Evolutionary conservation across 495 filamentous ascomycete genomes (phyloP).

Genomic region (Aeminium ludgeri): DNA sequence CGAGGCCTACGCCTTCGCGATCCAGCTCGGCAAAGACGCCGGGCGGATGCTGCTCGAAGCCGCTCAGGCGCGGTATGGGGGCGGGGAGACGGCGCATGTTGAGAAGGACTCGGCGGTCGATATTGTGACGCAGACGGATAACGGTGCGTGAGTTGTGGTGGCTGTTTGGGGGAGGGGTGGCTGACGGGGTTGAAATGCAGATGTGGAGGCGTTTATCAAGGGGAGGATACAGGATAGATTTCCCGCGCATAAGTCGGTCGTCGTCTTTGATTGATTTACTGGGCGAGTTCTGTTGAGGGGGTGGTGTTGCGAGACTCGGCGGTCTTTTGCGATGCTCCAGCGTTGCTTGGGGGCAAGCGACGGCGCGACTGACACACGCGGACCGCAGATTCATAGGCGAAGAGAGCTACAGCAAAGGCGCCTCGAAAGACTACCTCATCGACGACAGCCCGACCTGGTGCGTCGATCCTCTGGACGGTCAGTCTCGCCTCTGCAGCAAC

Average conservation of each 20-base stretch:
- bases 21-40: slow-evolving; percentile 45
- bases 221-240: slow-evolving; percentile 36
- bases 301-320: background rate
- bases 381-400: slow-evolving; percentile 53
- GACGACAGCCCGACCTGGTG: slow-evolving; percentile 46
- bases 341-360: too few relatives aligned
- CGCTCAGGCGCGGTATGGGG: slow-evolving; percentile 29
- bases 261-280: background rate
- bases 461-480: background rate
- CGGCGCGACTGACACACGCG: too few relatives aligned
- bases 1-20: slow-evolving; percentile 47
- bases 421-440: slow-evolving; percentile 44
- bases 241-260: slow-evolving; percentile 41
- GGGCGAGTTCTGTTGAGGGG: too few relatives aligned
- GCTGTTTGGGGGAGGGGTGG: too few relatives aligned
- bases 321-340: background rate
- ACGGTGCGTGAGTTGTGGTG: slow-evolving; percentile 33
- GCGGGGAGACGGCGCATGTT: slow-evolving; percentile 19
- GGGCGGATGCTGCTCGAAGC: slow-evolving; percentile 41
- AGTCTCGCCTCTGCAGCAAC: background rate
- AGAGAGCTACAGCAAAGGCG: slow-evolving; percentile 46
- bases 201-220: slow-evolving; percentile 51
- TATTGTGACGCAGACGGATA: slow-evolving; percentile 54
- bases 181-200: slow-evolving; percentile 27
- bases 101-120: slow-evolving; percentile 55